Conservation (phyloP, 306 rosid species). For the Medicago lupulina region DNA sequence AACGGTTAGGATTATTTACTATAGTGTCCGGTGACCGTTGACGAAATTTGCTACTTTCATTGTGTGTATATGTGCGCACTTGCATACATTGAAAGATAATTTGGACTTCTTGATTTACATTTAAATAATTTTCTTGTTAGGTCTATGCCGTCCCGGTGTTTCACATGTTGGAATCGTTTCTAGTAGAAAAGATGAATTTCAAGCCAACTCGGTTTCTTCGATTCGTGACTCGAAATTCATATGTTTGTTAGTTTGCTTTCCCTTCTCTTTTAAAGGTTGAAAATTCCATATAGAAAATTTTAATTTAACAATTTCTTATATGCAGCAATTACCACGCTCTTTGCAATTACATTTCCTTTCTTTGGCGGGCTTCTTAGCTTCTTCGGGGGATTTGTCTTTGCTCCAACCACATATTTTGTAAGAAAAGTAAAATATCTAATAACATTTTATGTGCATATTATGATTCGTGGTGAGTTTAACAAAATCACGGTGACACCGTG, state of each 20-base stretch:
- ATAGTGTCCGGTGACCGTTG: neutral
- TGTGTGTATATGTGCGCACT: neutral
- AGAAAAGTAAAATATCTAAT: conserved; percentile 38
- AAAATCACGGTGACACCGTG: too few relatives aligned
- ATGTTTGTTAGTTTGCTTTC: conserved; percentile 64
- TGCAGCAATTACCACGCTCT: conserved; percentile 74
- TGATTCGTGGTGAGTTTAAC: too few relatives aligned
- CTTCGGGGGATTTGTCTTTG: conserved; percentile 87
- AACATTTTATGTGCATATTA: too few relatives aligned
- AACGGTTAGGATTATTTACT: neutral
- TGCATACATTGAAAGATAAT: neutral
- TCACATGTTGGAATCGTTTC: conserved; percentile 71
- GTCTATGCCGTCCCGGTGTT: conserved; percentile 80
- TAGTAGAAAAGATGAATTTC: conserved; percentile 63
- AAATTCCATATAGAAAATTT: neutral
- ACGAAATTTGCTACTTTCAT: too few relatives aligned
- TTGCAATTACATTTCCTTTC: conserved; percentile 79
- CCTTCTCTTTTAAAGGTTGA: neutral
- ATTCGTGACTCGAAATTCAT: conserved; percentile 57
- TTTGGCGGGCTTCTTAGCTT: conserved; percentile 74
- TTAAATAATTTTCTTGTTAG: conserved; percentile 40
- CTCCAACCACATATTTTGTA: conserved; percentile 90
- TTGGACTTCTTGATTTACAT: neutral
- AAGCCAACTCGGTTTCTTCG: conserved; percentile 60
- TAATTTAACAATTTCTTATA: neutral